Evolutionary conservation across 139 green algal genomes (phyloP).

Genomic region (Coccomyxa sp.): DNA sequence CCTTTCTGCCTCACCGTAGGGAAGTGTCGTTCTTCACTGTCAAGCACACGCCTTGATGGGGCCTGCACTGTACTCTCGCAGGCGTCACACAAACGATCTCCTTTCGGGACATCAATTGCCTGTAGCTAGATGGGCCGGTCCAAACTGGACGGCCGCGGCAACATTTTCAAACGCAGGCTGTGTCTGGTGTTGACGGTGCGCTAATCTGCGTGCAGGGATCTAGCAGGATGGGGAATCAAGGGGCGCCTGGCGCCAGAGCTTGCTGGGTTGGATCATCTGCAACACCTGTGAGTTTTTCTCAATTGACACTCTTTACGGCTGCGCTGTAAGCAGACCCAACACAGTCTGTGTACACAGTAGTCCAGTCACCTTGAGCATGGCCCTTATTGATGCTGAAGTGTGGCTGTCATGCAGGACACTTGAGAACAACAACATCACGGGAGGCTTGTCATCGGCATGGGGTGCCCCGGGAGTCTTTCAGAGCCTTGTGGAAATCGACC

Average conservation of each 20-base stretch:
- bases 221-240: not conserved
- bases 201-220: not conserved
- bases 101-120: not conserved
- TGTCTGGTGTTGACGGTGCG: not conserved
- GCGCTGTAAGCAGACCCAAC: not conserved
- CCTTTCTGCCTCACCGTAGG: not conserved
- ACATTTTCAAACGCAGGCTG: not conserved
- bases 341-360: not conserved
- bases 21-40: not conserved
- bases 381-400: not conserved
- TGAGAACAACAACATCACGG: slow-evolving; percentile 2
- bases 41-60: not conserved
- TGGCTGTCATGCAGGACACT: slow-evolving; percentile 14
- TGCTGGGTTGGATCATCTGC: not conserved
- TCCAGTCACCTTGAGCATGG: not conserved
- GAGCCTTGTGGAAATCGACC: slow-evolving; percentile 6
- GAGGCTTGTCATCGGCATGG: slow-evolving; percentile 3
- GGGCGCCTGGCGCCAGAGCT: not conserved
- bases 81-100: not conserved
- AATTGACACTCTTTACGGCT: not conserved
- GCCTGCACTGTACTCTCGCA: not conserved
- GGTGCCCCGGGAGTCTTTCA: not conserved
- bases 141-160: not conserved
- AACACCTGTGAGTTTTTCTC: not conserved
- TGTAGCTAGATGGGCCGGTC: not conserved